phyloP scores from a whole-genome alignment of 1,284 basidiomycete species.

The Trichosporon coremiiforme region DNA sequence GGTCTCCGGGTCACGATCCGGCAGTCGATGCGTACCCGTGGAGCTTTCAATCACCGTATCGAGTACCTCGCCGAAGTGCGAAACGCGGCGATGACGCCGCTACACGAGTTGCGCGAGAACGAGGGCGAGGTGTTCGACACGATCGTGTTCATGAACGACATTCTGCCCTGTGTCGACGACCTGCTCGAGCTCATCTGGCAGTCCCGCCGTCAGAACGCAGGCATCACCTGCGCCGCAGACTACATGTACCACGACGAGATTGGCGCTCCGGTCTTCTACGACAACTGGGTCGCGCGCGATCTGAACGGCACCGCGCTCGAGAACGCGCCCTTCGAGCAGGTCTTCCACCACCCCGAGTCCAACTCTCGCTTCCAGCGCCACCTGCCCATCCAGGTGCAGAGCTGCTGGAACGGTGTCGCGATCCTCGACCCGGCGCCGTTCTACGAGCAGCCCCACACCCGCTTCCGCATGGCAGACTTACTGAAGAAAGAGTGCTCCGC shows the following conservation, averaged over 20 bases:
- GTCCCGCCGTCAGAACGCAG: conserved; percentile 83
- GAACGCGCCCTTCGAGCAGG: conserved; percentile 89
- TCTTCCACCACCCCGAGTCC: conserved; percentile 80
- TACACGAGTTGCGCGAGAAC: conserved; percentile 85
- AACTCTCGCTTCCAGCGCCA: conserved; percentile 81
- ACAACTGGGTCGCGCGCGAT: conserved; percentile 96
- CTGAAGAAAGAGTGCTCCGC: conserved; percentile 86
- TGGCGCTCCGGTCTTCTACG: conserved; percentile 88
- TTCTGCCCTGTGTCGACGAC: conserved; percentile 92
- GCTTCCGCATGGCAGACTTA: conserved; percentile 84
- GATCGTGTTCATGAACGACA: conserved; percentile 97
- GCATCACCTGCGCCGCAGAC: conserved; percentile 92
- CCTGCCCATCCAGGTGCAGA: conserved; percentile 89
- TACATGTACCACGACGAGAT: conserved; percentile 98
- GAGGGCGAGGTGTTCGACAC: conserved; percentile 90
- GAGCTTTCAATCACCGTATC: conserved; percentile 94
- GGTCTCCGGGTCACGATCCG: conserved; percentile 88
- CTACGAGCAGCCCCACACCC: conserved; percentile 81
- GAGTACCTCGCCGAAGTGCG: conserved; percentile 96
- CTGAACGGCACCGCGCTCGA: conserved; percentile 96
- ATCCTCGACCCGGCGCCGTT: conserved; percentile 89
- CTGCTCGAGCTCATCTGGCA: conserved; percentile 95
- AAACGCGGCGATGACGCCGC: conserved; percentile 87
- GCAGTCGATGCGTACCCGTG: conserved; percentile 83
- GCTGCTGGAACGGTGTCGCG: conserved; percentile 95